phyloP scores from a whole-genome alignment of 768 basidiomycete genomes.

The Pleurotus ostreatus region DNA sequence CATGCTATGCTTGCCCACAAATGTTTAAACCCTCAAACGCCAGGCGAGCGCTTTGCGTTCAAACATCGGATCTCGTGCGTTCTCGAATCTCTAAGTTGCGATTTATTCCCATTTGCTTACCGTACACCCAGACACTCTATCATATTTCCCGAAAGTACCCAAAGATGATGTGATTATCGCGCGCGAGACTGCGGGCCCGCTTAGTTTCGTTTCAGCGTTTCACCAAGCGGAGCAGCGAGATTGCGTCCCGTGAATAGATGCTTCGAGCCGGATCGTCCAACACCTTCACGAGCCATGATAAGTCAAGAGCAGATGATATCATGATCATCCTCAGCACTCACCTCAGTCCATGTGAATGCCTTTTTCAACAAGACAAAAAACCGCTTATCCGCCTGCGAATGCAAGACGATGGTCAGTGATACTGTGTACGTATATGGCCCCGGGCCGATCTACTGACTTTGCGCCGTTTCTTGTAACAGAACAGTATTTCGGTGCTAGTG shows the following conservation, averaged over 20 bases:
- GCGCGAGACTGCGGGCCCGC: too few relatives aligned
- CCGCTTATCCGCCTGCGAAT: conserved; percentile 73
- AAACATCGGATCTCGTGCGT: too few relatives aligned
- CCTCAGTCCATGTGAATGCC: conserved; percentile 70
- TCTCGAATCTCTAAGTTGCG: too few relatives aligned
- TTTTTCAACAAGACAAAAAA: conserved; percentile 82
- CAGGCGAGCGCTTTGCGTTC: too few relatives aligned
- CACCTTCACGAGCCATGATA: conserved; percentile 35
- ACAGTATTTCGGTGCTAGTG: conserved; percentile 63
- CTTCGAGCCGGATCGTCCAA: conserved; percentile 57
- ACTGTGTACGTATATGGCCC: background rate
- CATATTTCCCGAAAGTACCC: too few relatives aligned
- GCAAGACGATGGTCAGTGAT: background rate
- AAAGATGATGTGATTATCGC: too few relatives aligned
- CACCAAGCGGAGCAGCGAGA: conserved; percentile 48
- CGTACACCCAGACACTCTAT: too few relatives aligned
- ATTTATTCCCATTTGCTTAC: too few relatives aligned
- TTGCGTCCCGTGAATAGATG: conserved; percentile 60
- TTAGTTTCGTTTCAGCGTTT: background rate
- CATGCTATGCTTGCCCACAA: too few relatives aligned
- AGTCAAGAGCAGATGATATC: conserved; percentile 5
- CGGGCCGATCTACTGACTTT: conserved; percentile 46
- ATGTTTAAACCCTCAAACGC: too few relatives aligned
- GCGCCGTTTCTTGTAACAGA: conserved; percentile 92
- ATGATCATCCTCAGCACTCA: conserved; percentile 17